A percentile compares a stretch with the other conserved stretches of the same genome.
Conservation (phyloP, 1,284 basidiomycete species). For the Austroboletus niveus region DNA sequence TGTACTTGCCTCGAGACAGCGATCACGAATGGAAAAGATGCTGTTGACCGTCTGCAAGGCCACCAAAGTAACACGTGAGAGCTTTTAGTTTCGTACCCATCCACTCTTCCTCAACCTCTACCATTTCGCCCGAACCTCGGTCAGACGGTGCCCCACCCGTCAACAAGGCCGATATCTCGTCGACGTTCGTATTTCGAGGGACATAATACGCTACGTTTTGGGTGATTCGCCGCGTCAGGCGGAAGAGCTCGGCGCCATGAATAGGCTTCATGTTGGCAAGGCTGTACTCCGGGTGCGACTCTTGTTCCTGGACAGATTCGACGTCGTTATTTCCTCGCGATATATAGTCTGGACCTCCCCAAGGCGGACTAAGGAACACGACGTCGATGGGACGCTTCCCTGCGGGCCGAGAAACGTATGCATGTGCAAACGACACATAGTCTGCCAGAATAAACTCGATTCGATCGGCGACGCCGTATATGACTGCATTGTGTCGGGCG, state of each 20-base stretch:
- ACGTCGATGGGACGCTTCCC: conserved; percentile 65
- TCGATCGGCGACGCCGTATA: conserved; percentile 91
- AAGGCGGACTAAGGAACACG: conserved; percentile 90
- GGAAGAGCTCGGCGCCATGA: conserved; percentile 79
- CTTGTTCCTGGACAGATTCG: conserved; percentile 19
- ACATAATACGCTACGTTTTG: conserved; percentile 87
- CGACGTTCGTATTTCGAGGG: conserved; percentile 78
- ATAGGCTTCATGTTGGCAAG: conserved; percentile 77
- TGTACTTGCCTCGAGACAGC: background rate
- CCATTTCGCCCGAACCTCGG: conserved; percentile 39
- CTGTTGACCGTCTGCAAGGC: conserved; percentile 65
- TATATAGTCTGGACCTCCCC: conserved; percentile 83
- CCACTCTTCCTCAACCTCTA: conserved; percentile 90
- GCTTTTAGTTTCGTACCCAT: conserved; percentile 85
- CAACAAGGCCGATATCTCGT: conserved; percentile 68
- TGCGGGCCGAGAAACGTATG: conserved; percentile 43
- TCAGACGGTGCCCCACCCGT: conserved; percentile 4
- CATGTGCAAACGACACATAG: conserved; percentile 75
- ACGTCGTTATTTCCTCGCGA: conserved; percentile 27
- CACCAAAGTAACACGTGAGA: conserved; percentile 80
- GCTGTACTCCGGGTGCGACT: conserved; percentile 57
- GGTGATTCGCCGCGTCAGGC: conserved; percentile 66
- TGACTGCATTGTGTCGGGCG: conserved; percentile 87
- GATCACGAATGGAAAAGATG: conserved; percentile 42
- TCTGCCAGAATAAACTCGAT: conserved; percentile 94